A percentile compares a stretch with the other conserved stretches of the same genome.
Conservation (phyloP, 345 rosid species). For the Melastoma malabathricum region DNA sequence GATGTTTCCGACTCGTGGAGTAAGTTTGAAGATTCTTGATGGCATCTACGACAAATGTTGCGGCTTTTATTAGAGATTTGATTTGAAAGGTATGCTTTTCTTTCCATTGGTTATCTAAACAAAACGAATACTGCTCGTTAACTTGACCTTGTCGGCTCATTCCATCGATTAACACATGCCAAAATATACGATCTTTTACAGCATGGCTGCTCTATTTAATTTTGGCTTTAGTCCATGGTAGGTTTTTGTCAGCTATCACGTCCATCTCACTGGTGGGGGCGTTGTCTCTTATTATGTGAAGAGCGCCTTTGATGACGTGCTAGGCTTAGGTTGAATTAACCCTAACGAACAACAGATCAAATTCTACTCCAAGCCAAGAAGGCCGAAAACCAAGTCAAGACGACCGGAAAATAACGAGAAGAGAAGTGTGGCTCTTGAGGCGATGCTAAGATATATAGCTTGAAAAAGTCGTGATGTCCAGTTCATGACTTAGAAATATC, state of each 20-base stretch:
- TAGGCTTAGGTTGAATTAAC: too few relatives aligned
- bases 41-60: conserved; percentile 10
- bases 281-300: background rate
- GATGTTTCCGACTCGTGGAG: conserved; percentile 10
- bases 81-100: conserved; percentile 10
- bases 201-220: conserved; percentile 22
- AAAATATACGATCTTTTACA: conserved; percentile 31
- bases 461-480: background rate
- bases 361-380: too few relatives aligned
- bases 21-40: conserved; percentile 10
- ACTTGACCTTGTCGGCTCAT: conserved; percentile 15
- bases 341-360: too few relatives aligned
- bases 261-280: conserved; percentile 12
- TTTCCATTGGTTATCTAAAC: conserved; percentile 9
- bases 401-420: too few relatives aligned
- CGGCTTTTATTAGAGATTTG: conserved; percentile 11
- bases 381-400: too few relatives aligned
- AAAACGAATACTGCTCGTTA: conserved; percentile 15
- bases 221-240: conserved; percentile 14
- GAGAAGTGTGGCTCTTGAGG: conserved; percentile 1
- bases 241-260: conserved; percentile 18
- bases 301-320: too few relatives aligned
- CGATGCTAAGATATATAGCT: background rate
- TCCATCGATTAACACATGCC: conserved; percentile 26
- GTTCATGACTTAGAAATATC: too few relatives aligned